Evolutionary conservation across 768 basidiomycete genomes (phyloP), one percentile per base, ranked within the genome.

Genomic region (Cubamyces lactineus): DNA sequence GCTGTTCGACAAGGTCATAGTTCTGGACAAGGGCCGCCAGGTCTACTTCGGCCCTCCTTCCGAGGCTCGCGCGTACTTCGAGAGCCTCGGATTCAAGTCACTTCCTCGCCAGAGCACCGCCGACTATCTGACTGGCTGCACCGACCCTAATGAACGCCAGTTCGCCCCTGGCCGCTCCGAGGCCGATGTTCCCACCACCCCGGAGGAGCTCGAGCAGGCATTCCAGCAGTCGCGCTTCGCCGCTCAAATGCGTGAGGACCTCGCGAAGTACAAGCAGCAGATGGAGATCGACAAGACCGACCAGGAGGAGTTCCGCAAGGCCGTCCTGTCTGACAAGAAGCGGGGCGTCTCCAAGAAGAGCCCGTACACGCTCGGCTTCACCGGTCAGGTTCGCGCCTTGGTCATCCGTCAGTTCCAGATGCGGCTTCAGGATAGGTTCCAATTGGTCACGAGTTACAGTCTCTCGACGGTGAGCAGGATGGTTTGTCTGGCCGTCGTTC

Each of bases 1-100:
- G 0, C 68, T 89, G 2, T 96, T 96, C 70, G 94, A 96, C 78
- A 94, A 94, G 73, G 91, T 96, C 38, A 78, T 93, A 67, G 84
- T 96, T 30, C 80, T 97, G 63, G 85, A 91, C 74, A 79, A 89
- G 67, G 92, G 94, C 11, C 88, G 82, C 26, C 88, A 91, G 72
- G 88, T 91, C 12, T 96, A 86, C 79, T 92, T 83, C 68, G 94
- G 94, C 28, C 84, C 88, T 7, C 82, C 86, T 4, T 77, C 81
- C 8, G 82, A 88, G 62, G 94, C 94, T 16, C 84, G 91, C 16
- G 76, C 76, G 1, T 96, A 96, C 76, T 94, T 97, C 67, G 84
- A 91, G 66, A 73, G 74, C 30, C 76, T 93, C 45, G 92, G 93
- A 17, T 92, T 86, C 74, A 83, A 83, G 40, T 63, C 89, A 19